These are phyloP conservation scores for Cadophora sp. DNA, from an alignment of 2,329 filamentous ascomycete genomes.

Conservation along the genomic window DNA sequence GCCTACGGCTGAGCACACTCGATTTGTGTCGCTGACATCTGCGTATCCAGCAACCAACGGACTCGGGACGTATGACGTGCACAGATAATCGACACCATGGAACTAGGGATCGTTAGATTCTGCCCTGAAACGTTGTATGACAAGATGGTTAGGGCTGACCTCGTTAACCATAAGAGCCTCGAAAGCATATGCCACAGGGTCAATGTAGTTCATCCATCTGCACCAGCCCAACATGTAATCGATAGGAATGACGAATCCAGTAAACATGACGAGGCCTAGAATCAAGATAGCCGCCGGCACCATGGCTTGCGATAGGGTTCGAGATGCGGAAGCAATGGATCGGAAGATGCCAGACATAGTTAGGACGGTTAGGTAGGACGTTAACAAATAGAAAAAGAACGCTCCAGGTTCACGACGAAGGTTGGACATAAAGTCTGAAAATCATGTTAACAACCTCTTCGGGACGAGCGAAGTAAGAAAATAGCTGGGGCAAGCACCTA, in stretches of 20 bases:
- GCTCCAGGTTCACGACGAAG: constrained; percentile 67
- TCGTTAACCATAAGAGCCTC: too few species aligned
- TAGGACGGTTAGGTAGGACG: constrained; percentile 29
- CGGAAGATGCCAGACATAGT: constrained; percentile 78
- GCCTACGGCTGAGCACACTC: too few species aligned
- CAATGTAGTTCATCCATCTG: constrained; percentile 77
- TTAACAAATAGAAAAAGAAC: constrained; percentile 77
- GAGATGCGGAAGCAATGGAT: constrained; percentile 75
- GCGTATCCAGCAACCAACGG: too few species aligned
- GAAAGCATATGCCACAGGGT: constrained; percentile 54
- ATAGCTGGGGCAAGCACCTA: too few species aligned
- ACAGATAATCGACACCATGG: too few species aligned
- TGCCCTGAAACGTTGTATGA: too few species aligned
- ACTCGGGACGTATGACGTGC: too few species aligned
- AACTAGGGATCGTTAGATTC: too few species aligned
- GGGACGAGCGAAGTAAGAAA: not conserved
- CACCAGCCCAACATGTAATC: constrained; percentile 78
- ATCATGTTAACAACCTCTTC: not conserved
- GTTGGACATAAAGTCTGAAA: constrained; percentile 73
- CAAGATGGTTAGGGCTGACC: too few species aligned
- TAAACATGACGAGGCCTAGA: constrained; percentile 44
- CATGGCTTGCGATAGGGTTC: constrained; percentile 71
- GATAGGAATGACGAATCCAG: constrained; percentile 52
- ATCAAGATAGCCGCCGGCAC: constrained; percentile 62
- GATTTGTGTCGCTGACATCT: too few species aligned